Base-by-base conservation (phyloP, 257 asterid genomes). In the Solanum pennellii region DNA sequence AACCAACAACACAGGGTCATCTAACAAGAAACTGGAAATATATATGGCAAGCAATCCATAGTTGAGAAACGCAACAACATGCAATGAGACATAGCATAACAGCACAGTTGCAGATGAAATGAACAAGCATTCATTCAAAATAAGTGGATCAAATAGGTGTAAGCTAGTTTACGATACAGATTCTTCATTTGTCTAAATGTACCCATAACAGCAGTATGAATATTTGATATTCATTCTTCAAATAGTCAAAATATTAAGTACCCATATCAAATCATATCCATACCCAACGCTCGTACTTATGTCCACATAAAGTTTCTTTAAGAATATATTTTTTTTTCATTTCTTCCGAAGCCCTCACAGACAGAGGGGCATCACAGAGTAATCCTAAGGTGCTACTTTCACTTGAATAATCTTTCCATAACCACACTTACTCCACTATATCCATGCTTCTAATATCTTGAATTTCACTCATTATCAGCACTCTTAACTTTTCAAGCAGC, bases 1-100 rank as follows among this genome's bases (percentile, higher is more conserved):
- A 90, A 82, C 31, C 75, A 86, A 9, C 87, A 21, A 86, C 88
- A 66, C 39, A 82, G 86, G 45, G 88, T 31, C 39, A 35, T 31
- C 18, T 12, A 9, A 74, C 23, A 86, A 29, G 77, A 89, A 73
- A 27, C 42, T 76, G 15, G 74, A 80, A 68, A 33, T 65, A 18
- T 20, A 18, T 66, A 77, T 80, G 21, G 18, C 82, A 56, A 25
- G 62, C 83, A 44, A 0, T 13, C 39, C n/a, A 77, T 77, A 10
- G 65, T 14, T 1, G 84, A 25, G 84, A 18, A 49, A 49, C 2
- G 9, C 20, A 49, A 49, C 3, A 16, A 29, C 45, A 82, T 82
- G 69, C 29, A 31, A 49, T 82, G 69, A 66, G 20, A 25, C 85
- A 82, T 31, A 82, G 56, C 6, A 49, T 29, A 6, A 45, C 9